Evolutionary conservation across 2,329 filamentous ascomycete species (phyloP), one percentile per base, ranked within the genome.

Genomic region (Aspergillus felis): DNA sequence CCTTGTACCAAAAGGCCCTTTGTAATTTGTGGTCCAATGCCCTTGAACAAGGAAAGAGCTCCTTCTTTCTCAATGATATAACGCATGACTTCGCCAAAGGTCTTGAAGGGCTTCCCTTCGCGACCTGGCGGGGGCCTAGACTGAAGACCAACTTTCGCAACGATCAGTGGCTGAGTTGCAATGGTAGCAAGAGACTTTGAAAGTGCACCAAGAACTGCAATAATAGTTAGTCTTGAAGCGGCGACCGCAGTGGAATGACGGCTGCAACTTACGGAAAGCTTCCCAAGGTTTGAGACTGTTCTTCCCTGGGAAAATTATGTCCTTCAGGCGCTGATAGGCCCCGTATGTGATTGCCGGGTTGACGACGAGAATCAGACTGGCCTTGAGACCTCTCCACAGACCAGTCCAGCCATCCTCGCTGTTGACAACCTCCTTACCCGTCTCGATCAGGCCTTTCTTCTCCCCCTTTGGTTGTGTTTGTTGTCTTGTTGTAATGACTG

Each of bases 261-360:
- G 7, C 10, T 14, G 22, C 3, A 17, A 86, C 91, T 81, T 80
- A 97, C 92, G 72, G 73, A 99, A 99, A 53, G 94, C 91, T 78
- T 99, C 92, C 81, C 87, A 88, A 0, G 92, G 87, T 71, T 85
- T 88, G 60, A 99, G 77, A 61, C 81, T 89, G 32, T 81, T 78
- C 78, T 90, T 92, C 28, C 87, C 88, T 0, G 91, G 89, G 73
- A 91, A 97, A 27, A 97, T 67, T 9, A 85, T 67, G 38, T 88
- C 87, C 76, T 90, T 89, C 64, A 97, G 78, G 64, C 92, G 86
- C 79, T 99, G 92, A 71, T 97, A 99, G 54, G 92, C 92, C 54
- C 94, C 94, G 68, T 99, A 99, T 50, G 94, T 99, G 73, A 99
- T 99, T 50, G 92, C 91, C 10, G 94, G 94, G 73, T 99, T 99